phyloP scores from a whole-genome alignment of 2,329 filamentous ascomycete genomes.

The Neonectria magnoliae region DNA sequence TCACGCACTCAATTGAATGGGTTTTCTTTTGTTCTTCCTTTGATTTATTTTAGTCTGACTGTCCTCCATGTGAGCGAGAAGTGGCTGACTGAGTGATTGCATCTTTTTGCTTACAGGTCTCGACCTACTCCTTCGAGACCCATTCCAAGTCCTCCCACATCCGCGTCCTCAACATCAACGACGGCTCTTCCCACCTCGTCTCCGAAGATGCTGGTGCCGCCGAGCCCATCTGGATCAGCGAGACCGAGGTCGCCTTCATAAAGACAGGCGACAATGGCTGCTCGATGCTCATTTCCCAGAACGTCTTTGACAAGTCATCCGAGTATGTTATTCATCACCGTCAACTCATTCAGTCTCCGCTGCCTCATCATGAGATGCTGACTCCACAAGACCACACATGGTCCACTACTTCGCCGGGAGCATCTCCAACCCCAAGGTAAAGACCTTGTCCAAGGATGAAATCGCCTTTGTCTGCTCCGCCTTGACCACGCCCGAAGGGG shows the following conservation, averaged over 20 bases:
- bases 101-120: slow-evolving; percentile 55
- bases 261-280: slow-evolving; percentile 58
- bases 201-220: slow-evolving; percentile 71
- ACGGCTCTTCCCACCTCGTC: slow-evolving; percentile 72
- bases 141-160: slow-evolving; percentile 77
- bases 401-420: slow-evolving; percentile 61
- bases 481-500: slow-evolving; percentile 73
- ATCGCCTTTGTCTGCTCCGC: slow-evolving; percentile 69
- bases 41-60: too few relatives aligned
- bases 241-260: slow-evolving; percentile 69
- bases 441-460: slow-evolving; percentile 58
- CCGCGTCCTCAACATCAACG: slow-evolving; percentile 74
- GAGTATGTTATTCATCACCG: slow-evolving; percentile 48
- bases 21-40: background rate
- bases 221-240: slow-evolving; percentile 81
- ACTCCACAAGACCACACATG: slow-evolving; percentile 47
- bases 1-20: slow-evolving; percentile 25
- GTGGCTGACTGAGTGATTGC: background rate
- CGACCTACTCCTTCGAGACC: slow-evolving; percentile 81
- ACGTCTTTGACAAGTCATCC: slow-evolving; percentile 47
- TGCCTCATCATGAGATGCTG: background rate
- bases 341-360: background rate
- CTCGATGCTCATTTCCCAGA: slow-evolving; percentile 57
- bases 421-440: slow-evolving; percentile 69
- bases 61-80: background rate